Conservation (phyloP, 2,329 filamentous ascomycete species). For the Sarocladium strictum region DNA sequence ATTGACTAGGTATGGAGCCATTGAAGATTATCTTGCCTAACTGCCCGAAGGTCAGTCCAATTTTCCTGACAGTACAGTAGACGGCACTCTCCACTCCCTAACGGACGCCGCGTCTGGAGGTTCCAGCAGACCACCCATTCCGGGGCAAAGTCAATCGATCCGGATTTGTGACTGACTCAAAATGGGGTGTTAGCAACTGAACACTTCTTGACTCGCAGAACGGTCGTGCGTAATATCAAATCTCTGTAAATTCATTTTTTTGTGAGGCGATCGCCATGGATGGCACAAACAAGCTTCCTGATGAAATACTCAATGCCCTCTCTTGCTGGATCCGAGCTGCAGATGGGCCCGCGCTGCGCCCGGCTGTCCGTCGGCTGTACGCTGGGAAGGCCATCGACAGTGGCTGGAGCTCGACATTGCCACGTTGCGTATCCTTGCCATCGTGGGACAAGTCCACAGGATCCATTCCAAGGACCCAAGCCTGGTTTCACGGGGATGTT, state of each 20-base stretch:
- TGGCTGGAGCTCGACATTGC: neutral
- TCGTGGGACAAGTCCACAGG: neutral
- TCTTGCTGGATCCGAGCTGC: too few species aligned
- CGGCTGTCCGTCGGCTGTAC: neutral
- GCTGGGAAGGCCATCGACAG: too few species aligned
- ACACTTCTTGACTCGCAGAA: neutral
- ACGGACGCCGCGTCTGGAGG: neutral
- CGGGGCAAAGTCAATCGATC: neutral
- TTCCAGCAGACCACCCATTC: neutral
- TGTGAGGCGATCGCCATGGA: neutral
- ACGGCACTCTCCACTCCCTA: neutral
- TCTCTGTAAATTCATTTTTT: neutral
- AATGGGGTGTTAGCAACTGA: neutral
- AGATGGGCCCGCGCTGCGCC: too few species aligned
- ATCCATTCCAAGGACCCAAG: neutral
- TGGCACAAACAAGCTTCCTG: too few species aligned
- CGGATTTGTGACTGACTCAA: constrained; percentile 1
- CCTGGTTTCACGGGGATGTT: neutral
- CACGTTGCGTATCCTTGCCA: constrained; percentile 4
- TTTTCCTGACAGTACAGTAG: neutral
- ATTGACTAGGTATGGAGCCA: too few species aligned
- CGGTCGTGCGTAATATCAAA: neutral
- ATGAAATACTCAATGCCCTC: too few species aligned
- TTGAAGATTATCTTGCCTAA: constrained; percentile 1
- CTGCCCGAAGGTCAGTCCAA: neutral